These are phyloP conservation scores for Citeromyces hawaiiensis DNA, from an alignment of 1,139 yeast species.

Conservation along the genomic window DNA sequence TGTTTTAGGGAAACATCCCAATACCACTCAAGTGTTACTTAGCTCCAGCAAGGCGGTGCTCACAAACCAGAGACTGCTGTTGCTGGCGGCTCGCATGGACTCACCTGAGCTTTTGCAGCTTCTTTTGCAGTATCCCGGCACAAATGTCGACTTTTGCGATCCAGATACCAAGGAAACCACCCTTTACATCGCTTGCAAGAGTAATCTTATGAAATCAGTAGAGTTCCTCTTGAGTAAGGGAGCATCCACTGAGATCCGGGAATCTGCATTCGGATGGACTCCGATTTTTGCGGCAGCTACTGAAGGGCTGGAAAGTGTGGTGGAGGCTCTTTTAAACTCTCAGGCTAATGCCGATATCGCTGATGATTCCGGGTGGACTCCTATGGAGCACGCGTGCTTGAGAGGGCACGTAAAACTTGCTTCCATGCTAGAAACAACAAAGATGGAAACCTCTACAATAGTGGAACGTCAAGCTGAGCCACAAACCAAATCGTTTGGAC, in stretches of 20 bases:
- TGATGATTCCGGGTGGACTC: conserved; percentile 93
- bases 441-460: conserved; percentile 13
- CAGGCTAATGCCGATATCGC: conserved; percentile 42
- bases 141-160: conserved; percentile 54
- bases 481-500: conserved; percentile 79
- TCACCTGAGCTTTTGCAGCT: conserved; percentile 42
- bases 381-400: conserved; percentile 89
- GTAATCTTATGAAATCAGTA: conserved; percentile 42
- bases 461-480: neutral
- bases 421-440: conserved; percentile 32
- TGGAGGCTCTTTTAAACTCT: conserved; percentile 34
- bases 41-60: conserved; percentile 20
- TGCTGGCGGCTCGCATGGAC: conserved; percentile 63
- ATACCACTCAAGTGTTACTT: conserved; percentile 52
- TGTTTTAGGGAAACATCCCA: conserved; percentile 72
- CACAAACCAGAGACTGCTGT: conserved; percentile 37
- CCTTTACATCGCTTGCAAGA: conserved; percentile 63
- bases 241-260: conserved; percentile 70
- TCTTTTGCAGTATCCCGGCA: conserved; percentile 41
- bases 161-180: conserved; percentile 65
- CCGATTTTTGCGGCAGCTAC: conserved; percentile 87
- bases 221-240: conserved; percentile 39
- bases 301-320: conserved; percentile 59
- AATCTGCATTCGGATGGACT: conserved; percentile 83
- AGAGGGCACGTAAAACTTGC: conserved; percentile 78